Evolutionary conservation across 208 protist genomes (phyloP), one percentile per base, ranked within the genome.

Genomic region (Herpetomonas tarakana): DNA sequence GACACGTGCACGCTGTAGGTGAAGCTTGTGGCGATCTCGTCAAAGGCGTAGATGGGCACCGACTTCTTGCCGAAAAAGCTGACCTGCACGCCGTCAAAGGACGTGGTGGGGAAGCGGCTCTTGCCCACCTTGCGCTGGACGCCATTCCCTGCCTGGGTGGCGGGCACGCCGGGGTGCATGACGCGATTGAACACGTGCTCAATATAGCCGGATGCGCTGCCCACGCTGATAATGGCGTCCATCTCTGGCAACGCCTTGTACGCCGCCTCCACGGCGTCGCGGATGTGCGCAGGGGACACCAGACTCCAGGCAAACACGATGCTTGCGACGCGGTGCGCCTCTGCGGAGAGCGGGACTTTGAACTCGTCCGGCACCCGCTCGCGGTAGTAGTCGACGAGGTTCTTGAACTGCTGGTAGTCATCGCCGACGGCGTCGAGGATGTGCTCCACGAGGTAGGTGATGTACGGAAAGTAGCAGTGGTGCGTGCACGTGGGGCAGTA

Each of bases 141-240:
- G 2, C 18, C 11, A 38, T 22, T 19, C 0, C 21, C 27, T 19
- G 38, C 18, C 26, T 47, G 1, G 47, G 66, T 39, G 58, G 59
- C 57, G 29, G 52, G 35, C 9, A 80, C 65, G 45, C 68, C 47
- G 11, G 31, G 29, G 68, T 96, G 82, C 64, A 85, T 75, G 24
- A 93, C 85, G 35, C 86, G 77, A 57, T 93, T 93, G 62, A 96
- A 91, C 24, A 96, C 58, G 53, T 96, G 90, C 70, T 96, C 90
- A 38, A 93, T 73, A 68, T 93, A 96, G 6, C 90, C 90, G 26
- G 58, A 71, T 18, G 85, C 90, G 60, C 85, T 93, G 53, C 90
- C 90, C 19, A 93, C 55, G 62, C 86, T 93, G 14, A 92, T 65
- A 53, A 96, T 61, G 18, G 62, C 51, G 38, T 65, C 70, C 65